Evolutionary conservation across 805 yeast genomes (phyloP), one percentile per base, ranked within the genome.

Genomic region (Yarrowia sp.): DNA sequence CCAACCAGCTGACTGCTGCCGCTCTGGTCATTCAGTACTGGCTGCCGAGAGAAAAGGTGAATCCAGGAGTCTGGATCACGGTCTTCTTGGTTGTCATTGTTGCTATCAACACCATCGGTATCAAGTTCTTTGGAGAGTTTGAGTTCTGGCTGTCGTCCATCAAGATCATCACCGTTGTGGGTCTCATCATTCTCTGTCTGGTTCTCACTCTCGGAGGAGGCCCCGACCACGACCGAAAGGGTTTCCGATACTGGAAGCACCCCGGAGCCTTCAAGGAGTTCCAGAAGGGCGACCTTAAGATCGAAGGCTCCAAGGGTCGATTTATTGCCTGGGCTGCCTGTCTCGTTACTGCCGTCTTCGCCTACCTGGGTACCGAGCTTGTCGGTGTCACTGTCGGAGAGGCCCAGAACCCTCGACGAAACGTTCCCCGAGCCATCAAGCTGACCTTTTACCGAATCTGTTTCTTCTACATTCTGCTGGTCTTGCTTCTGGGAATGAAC

Each of bases 311-410:
- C 17, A 75, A 73, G 70, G 91, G 90, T 70, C 83, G 84, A 73
- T 86, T 88, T 73, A 85, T 86, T 30, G 80, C 90, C 1, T 87
- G 87, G 71, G 81, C 82, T 67, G 81, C 87, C n/a, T 88, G 86
- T 10, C 80, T 88, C 65, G 88, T 86, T 58, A 82, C 86, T 49
- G 88, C 90, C 17, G 85, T 87, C 3, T 89, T 88, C 75, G 90
- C 92, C 10, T 89, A 82, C 74, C 83, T 86, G 47, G 93, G 92
- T 72, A 84, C 89, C 30, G 92, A 89, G 77, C 76, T 82, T 33
- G 86, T 88, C 69, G 92, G 90, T 75, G 83, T 89, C 69, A 87
- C 92, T 9, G 89, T 88, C 68, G 90, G 90, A 50, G 94, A 89
- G 79, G 86, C 90, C 61, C 81, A 86, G 71, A 85, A 82, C 82